Base-by-base conservation (phyloP, 495 filamentous ascomycete species). In the Aspergillus egyptiacus region DNA sequence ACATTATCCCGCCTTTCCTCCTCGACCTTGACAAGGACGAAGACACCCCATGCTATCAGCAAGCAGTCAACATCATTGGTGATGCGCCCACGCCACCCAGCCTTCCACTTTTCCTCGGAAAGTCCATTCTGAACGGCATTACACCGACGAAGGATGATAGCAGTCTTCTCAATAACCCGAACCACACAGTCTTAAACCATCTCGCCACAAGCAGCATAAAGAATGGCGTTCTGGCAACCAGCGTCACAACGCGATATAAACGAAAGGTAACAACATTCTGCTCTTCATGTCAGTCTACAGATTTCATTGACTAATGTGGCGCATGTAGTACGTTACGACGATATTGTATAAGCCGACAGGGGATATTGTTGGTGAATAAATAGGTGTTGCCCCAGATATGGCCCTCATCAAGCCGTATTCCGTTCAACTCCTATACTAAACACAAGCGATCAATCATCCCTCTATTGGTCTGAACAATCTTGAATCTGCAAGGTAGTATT, bases 191-290 rank as follows among this genome's bases (percentile, higher is more conserved):
- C 20, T 69, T 98, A 55, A 98, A 98, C 55, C 93, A 98, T 64
- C 72, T 98, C 37, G 91, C 91, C n/a, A 98, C 93, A 3, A 96
- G 90, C 72, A 96, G 90, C 66, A 98, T 98, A 66, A 96, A 95
- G 68, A 87, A 95, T 50, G 86, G 87, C 46, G 86, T 97, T 22
- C 76, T 98, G 50, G 93, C 94, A n/a, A 93, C 95, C 3, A 96
- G 89, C 61, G 93, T 89, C 14, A 98, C 93, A 13, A 98, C 94
- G 15, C 78, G 93, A 69, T 97, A 97, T 66, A 91, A 89, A 73
- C 84, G 83, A 64, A 98, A 98, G 84, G 93, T 95, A 71, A 55
- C 10, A 27, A 13, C 70, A 61, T 24, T 22, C 1, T 24, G 7
- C 5, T 20, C 18, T 32, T 2, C 23, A 15, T 30, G 42, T 17